phyloP scores from a whole-genome alignment of 2,329 filamentous ascomycete species.

The Verticillium zaregamsianum region DNA sequence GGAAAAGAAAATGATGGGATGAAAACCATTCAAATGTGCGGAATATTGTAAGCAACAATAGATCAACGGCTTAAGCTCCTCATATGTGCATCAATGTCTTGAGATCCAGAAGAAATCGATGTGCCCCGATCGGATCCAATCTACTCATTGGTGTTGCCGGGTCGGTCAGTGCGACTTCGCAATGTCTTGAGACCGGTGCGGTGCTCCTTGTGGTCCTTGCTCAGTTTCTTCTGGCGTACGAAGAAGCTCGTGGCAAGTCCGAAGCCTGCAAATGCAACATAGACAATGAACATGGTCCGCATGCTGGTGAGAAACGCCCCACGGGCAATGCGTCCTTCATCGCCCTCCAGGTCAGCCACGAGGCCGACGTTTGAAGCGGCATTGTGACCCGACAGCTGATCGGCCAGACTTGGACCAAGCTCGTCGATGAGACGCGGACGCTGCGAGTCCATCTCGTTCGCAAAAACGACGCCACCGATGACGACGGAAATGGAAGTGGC shows the following conservation, averaged over 20 bases:
- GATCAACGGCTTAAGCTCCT: not conserved
- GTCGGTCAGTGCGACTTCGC: conserved; percentile 13
- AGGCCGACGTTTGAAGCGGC: conserved; percentile 59
- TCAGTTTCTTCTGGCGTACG: conserved; percentile 45
- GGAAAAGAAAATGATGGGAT: not conserved
- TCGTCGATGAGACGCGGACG: conserved; percentile 37
- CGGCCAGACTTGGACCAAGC: conserved; percentile 46
- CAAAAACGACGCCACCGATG: conserved; percentile 39
- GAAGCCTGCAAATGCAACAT: conserved; percentile 42
- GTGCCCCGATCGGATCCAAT: not conserved
- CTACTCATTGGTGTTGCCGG: not conserved
- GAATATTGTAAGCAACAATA: not conserved
- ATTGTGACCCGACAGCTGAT: conserved; percentile 50
- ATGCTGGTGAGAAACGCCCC: conserved; percentile 46
- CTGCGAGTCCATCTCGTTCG: conserved; percentile 35
- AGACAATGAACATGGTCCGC: conserved; percentile 55
- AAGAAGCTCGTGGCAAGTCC: conserved; percentile 44
- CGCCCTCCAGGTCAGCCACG: conserved; percentile 46
- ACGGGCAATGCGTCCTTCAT: conserved; percentile 37
- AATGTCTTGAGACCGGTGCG: conserved; percentile 51
- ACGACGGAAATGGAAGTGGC: conserved; percentile 55
- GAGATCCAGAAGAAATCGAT: not conserved
- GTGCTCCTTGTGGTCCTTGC: conserved; percentile 52
- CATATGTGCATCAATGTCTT: not conserved
- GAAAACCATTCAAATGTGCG: not conserved